phyloP scores from a whole-genome alignment of 1,284 basidiomycete species.

The Boletellus dicymbophilus region DNA sequence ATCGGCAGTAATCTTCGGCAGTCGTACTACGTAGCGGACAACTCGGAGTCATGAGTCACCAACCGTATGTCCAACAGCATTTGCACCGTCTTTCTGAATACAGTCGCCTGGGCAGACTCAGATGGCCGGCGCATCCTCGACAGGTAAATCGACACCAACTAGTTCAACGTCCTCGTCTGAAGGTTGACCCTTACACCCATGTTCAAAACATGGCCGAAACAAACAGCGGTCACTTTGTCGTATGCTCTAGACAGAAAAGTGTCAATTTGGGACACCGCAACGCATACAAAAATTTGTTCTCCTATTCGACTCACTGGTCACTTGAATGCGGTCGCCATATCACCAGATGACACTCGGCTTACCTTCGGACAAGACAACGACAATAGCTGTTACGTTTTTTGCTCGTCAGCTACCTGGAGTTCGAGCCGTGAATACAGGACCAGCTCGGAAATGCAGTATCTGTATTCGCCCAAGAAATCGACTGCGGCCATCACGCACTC shows the following conservation, averaged over 20 bases:
- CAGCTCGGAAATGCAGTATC: conserved; percentile 6
- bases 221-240: conserved; percentile 5
- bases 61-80: neutral
- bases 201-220: conserved; percentile 1
- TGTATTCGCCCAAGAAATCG: conserved; percentile 2
- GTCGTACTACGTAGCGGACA: neutral
- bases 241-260: conserved; percentile 1
- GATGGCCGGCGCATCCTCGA: conserved; percentile 5
- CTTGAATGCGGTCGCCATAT: conserved; percentile 1
- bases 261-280: conserved; percentile 3
- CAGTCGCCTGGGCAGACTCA: conserved; percentile 4
- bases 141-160: neutral
- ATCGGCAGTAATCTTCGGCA: conserved; percentile 2
- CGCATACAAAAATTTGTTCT: neutral
- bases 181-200: neutral
- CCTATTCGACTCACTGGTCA: conserved; percentile 2
- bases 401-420: neutral
- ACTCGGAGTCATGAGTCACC: too few relatives aligned
- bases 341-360: neutral
- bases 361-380: conserved; percentile 6
- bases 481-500: neutral
- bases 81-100: neutral
- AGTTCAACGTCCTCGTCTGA: conserved; percentile 1
- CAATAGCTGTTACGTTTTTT: conserved; percentile 2
- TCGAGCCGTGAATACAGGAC: conserved; percentile 2